phyloP scores from a whole-genome alignment of 2,329 filamentous ascomycete genomes.

The Botryosphaeria agaves region DNA sequence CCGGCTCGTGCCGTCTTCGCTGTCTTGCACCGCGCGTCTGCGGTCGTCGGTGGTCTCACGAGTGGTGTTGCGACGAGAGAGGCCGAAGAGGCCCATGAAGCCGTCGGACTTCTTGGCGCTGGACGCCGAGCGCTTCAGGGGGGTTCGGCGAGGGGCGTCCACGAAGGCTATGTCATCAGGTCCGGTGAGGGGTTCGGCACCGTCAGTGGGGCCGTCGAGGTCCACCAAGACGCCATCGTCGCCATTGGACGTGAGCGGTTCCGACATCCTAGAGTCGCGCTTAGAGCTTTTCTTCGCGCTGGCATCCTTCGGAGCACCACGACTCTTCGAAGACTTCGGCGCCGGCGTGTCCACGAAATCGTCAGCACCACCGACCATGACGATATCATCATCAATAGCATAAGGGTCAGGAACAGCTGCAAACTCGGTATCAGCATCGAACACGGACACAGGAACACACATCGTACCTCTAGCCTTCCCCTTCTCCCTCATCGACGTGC shows the following conservation, averaged over 20 bases:
- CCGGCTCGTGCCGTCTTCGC: constrained; percentile 12
- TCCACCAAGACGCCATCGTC: constrained; percentile 25
- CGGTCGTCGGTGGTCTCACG: background rate
- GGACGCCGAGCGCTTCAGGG: constrained; percentile 43
- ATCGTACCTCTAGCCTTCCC: constrained; percentile 31
- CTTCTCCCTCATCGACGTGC: constrained; percentile 31
- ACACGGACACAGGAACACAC: background rate
- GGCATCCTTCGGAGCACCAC: constrained; percentile 3
- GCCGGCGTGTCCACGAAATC: constrained; percentile 14
- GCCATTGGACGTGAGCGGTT: constrained; percentile 16
- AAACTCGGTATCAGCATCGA: constrained; percentile 11
- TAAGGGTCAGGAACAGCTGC: constrained; percentile 37
- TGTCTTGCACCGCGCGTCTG: constrained; percentile 11
- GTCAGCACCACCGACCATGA: constrained; percentile 34
- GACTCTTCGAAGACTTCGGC: constrained; percentile 8
- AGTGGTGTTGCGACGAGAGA: constrained; percentile 15
- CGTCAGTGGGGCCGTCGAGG: constrained; percentile 19
- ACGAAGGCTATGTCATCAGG: constrained; percentile 35
- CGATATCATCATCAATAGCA: constrained; percentile 42
- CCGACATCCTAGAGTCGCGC: constrained; percentile 18
- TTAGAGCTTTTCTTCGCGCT: constrained; percentile 17
- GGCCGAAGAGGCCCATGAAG: constrained; percentile 35
- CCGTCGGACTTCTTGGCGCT: constrained; percentile 43
- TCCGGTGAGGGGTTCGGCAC: constrained; percentile 24
- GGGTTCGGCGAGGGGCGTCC: constrained; percentile 31